These are phyloP conservation scores for Dendrobium catenatum DNA, from an alignment of 106 monocot genomes.

Conservation along the genomic window DNA sequence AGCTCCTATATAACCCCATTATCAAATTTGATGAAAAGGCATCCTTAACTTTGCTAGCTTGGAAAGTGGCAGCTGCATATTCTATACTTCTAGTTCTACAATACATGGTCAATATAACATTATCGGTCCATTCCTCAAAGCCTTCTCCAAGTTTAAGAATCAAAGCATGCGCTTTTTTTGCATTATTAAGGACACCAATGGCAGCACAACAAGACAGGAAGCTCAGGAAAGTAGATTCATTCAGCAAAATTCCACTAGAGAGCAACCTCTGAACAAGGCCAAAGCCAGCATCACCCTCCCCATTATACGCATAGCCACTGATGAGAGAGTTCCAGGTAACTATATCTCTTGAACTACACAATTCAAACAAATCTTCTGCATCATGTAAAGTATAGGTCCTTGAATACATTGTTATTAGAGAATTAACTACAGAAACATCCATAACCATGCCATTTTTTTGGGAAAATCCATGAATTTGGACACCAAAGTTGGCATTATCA, in stretches of 20 bases:
- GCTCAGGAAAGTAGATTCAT: constrained; percentile 21
- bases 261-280: constrained; percentile 23
- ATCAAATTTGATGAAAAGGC: constrained; percentile 30
- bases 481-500: constrained; percentile 6
- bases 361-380: constrained; percentile 27
- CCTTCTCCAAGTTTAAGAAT: constrained; percentile 28
- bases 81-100: constrained; percentile 25
- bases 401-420: constrained; percentile 33
- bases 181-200: constrained; percentile 20
- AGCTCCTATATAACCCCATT: constrained; percentile 22
- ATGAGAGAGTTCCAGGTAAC: constrained; percentile 45
- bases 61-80: constrained; percentile 20
- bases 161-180: constrained; percentile 25
- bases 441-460: constrained; percentile 22
- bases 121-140: constrained; percentile 24
- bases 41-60: constrained; percentile 17
- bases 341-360: constrained; percentile 15
- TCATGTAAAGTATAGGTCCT: constrained; percentile 12
- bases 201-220: constrained; percentile 37
- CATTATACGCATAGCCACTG: constrained; percentile 28
- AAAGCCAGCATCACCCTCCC: constrained; percentile 27
- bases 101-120: constrained; percentile 36
- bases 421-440: constrained; percentile 29
- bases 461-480: constrained; percentile 29
- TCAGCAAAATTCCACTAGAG: constrained; percentile 26